Conservation (phyloP, 148 eudicot genomes). For the Linanthus parryae region DNA sequence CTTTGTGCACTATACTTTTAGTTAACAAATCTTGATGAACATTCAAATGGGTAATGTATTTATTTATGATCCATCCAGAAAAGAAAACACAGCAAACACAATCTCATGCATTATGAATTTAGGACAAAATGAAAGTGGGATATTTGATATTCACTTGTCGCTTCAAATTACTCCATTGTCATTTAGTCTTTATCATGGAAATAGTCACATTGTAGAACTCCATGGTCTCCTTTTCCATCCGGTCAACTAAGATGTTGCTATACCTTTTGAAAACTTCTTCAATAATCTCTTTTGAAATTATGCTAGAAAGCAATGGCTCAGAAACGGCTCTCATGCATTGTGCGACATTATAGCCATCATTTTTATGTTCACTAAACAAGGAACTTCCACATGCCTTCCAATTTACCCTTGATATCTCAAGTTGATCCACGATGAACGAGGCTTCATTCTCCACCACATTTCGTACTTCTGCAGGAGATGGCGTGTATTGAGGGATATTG, state of each 20-base stretch:
- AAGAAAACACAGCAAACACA: too few relatives aligned
- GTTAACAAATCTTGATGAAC: too few relatives aligned
- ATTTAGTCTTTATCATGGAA: not conserved
- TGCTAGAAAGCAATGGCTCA: conserved; percentile 9
- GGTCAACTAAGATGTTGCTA: not conserved
- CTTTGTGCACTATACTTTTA: too few relatives aligned
- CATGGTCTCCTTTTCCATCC: conserved; percentile 6
- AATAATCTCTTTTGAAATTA: conserved; percentile 3
- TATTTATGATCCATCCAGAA: too few relatives aligned
- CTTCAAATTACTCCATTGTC: too few relatives aligned
- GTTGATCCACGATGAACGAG: conserved; percentile 25
- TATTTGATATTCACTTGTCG: too few relatives aligned
- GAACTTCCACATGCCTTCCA: not conserved
- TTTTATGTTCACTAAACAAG: not conserved
- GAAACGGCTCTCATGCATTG: conserved; percentile 13
- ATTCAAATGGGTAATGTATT: too few relatives aligned
- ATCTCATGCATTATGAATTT: too few relatives aligned
- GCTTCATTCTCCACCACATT: conserved; percentile 30
- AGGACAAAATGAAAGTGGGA: too few relatives aligned
- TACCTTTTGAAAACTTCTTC: conserved; percentile 13
- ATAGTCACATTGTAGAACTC: conserved; percentile 11
- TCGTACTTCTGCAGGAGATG: conserved; percentile 40
- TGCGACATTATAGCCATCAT: conserved; percentile 1
- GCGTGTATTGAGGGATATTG: conserved; percentile 44
- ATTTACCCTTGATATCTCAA: not conserved